Conservation (phyloP, 202 grass and related monocot species). For the Eragrostis tef region DNA sequence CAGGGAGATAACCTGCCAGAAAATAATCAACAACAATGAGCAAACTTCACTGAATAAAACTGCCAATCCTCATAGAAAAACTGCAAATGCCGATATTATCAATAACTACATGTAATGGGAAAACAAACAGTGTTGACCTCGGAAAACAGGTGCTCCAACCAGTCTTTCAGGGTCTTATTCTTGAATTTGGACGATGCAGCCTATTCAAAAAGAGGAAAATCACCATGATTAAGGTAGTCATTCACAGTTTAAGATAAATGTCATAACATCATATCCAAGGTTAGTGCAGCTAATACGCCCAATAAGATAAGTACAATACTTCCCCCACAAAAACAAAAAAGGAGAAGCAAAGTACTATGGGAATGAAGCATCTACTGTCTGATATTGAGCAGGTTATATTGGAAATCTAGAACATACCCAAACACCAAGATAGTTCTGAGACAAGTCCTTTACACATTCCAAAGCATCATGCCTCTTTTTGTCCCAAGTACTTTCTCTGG, state of each 20-base stretch:
- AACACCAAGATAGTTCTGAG: conserved; percentile 53
- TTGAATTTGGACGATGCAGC: conserved; percentile 68
- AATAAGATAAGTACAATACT: neutral
- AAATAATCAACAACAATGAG: conserved; percentile 19
- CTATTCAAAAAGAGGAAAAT: conserved; percentile 38
- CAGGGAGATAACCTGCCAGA: conserved; percentile 59
- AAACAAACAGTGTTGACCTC: conserved; percentile 56
- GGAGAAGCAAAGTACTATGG: neutral
- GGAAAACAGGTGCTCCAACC: conserved; percentile 55
- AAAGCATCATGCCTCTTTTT: conserved; percentile 63
- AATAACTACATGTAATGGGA: conserved; percentile 23
- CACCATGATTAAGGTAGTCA: neutral
- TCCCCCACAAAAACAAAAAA: neutral
- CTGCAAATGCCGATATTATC: neutral
- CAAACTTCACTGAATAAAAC: neutral
- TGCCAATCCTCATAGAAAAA: neutral
- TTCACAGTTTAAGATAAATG: neutral
- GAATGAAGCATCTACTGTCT: conserved; percentile 18
- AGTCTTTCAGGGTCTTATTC: conserved; percentile 71
- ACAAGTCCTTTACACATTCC: conserved; percentile 64
- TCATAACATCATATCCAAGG: neutral
- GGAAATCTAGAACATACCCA: conserved; percentile 50
- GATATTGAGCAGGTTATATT: neutral
- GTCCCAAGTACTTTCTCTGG: conserved; percentile 63
- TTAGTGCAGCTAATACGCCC: neutral